These are phyloP conservation scores for Biscogniauxia mediterranea DNA, from an alignment of 2,329 filamentous ascomycete species.

Conservation along the genomic window DNA sequence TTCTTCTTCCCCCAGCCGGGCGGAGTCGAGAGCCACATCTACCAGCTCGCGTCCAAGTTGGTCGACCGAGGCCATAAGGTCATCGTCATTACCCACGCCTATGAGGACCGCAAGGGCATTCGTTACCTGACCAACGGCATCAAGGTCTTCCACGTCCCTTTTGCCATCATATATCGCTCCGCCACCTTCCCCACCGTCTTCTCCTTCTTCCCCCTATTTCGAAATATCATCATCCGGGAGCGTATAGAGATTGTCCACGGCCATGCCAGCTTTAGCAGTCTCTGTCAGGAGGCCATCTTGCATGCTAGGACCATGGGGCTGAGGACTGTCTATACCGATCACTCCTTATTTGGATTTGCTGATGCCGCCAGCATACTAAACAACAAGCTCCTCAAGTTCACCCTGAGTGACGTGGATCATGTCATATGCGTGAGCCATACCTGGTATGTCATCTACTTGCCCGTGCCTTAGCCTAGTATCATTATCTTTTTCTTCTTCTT, in stretches of 20 bases:
- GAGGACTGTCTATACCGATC: conserved; percentile 94
- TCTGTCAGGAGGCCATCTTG: conserved; percentile 92
- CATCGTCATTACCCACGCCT: conserved; percentile 94
- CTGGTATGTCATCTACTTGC: conserved; percentile 59
- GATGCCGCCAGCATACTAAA: conserved; percentile 94
- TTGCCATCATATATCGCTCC: conserved; percentile 91
- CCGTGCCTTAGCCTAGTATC: not conserved
- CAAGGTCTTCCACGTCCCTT: conserved; percentile 97
- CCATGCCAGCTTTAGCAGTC: conserved; percentile 88
- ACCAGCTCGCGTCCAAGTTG: conserved; percentile 93
- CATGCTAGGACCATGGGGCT: conserved; percentile 96
- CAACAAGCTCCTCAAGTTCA: conserved; percentile 97
- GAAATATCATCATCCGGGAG: conserved; percentile 93
- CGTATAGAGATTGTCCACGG: conserved; percentile 96
- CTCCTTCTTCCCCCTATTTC: conserved; percentile 96
- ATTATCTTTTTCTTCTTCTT: conserved; percentile 17
- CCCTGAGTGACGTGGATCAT: conserved; percentile 93
- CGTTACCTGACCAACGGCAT: conserved; percentile 96
- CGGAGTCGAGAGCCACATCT: conserved; percentile 96
- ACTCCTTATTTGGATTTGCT: conserved; percentile 95
- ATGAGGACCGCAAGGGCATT: conserved; percentile 85
- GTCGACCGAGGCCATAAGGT: conserved; percentile 98
- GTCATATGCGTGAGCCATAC: conserved; percentile 98
- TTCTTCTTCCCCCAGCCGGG: conserved; percentile 99
- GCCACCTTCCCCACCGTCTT: conserved; percentile 95